Conservation (phyloP, 306 rosid species). For the Hylodesmum podocarpum region DNA sequence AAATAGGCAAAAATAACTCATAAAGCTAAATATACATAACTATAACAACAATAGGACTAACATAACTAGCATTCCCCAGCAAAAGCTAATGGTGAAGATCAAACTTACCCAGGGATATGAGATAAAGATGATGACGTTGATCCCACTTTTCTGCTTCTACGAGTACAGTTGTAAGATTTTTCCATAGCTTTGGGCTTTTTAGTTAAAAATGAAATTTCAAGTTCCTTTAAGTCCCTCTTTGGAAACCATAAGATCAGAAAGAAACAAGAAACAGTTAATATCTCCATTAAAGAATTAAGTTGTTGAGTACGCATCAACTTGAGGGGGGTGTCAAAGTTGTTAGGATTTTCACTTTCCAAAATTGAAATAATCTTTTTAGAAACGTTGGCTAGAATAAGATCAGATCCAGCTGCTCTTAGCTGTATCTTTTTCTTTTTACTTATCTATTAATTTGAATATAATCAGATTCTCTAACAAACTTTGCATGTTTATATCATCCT, state of each 20-base stretch:
- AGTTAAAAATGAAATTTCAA: conserved; percentile 52
- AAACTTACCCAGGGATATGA: conserved; percentile 54
- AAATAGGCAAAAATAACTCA: neutral
- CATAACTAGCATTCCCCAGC: neutral
- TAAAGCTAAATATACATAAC: neutral
- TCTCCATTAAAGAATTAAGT: conserved; percentile 1
- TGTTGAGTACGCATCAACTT: neutral
- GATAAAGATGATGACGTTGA: conserved; percentile 52
- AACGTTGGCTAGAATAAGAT: neutral
- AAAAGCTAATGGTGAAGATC: conserved; percentile 32
- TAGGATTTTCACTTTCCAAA: neutral
- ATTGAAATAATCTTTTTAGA: neutral
- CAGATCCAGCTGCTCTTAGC: neutral
- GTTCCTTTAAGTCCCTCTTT: conserved; percentile 45
- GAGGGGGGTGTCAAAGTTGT: neutral
- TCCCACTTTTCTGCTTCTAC: conserved; percentile 33
- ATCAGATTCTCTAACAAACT: neutral
- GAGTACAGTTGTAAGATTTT: conserved; percentile 44
- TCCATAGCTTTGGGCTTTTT: conserved; percentile 68
- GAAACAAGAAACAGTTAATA: conserved; percentile 32
- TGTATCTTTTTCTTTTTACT: neutral
- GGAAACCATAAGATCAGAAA: conserved; percentile 35
- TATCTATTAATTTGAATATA: neutral
- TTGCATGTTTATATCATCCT: neutral
- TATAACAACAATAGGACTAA: neutral